Evolutionary conservation across 1,139 yeast species (phyloP).

Genomic region (Kurtzmaniella quercitrusa): DNA sequence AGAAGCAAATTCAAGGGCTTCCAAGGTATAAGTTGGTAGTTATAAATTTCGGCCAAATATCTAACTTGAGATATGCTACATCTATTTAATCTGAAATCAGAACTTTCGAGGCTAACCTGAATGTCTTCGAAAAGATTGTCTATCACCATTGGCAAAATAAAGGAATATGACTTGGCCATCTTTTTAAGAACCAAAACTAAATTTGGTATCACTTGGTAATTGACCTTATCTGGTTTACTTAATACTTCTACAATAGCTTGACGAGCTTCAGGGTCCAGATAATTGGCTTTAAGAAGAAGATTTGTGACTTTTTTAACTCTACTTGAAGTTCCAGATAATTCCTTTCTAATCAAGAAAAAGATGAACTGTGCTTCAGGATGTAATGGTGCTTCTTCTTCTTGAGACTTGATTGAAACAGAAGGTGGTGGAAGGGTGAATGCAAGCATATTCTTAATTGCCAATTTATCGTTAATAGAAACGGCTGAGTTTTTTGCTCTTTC

Average conservation of each 20-base stretch:
- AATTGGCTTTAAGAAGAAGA: constrained; percentile 44
- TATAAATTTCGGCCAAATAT: constrained; percentile 57
- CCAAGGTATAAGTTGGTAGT: constrained; percentile 43
- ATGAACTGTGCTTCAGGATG: constrained; percentile 48
- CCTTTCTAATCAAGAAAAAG: constrained; percentile 46
- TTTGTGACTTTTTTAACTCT: constrained; percentile 25
- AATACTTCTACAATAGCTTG: constrained; percentile 49
- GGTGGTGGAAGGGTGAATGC: constrained; percentile 59
- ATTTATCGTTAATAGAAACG: constrained; percentile 52
- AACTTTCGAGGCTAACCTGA: constrained; percentile 61
- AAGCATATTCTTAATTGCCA: constrained; percentile 59
- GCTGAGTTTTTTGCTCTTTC: constrained; percentile 47
- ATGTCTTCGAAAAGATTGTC: constrained; percentile 68
- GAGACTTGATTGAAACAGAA: constrained; percentile 20
- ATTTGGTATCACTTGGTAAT: constrained; percentile 48
- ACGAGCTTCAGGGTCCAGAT: constrained; percentile 38
- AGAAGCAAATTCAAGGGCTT: constrained; percentile 49
- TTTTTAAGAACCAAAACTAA: constrained; percentile 32
- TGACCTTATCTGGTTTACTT: constrained; percentile 57
- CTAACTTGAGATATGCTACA: constrained; percentile 57
- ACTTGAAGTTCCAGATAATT: constrained; percentile 36
- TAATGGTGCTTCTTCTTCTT: constrained; percentile 15
- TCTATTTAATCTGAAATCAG: constrained; percentile 59
- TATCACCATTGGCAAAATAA: constrained; percentile 18
- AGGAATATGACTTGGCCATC: constrained; percentile 28